Conservation (phyloP, 2,329 filamentous ascomycete species). For the Penicillium sumatraense region DNA sequence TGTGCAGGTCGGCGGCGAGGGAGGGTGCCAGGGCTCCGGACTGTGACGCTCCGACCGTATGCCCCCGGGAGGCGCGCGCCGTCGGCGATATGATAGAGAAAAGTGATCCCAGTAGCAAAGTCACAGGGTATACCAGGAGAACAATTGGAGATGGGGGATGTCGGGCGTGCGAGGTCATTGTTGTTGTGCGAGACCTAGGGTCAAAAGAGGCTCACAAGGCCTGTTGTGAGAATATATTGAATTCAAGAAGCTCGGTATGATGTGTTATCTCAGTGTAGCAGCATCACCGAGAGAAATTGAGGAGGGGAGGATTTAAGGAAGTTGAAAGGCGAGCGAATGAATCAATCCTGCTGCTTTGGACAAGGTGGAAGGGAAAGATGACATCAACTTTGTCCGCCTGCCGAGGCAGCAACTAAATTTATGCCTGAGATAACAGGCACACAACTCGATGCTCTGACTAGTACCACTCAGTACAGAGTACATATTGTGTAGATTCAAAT, state of each 20-base stretch:
- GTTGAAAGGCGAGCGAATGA: neutral
- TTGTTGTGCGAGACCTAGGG: constrained; percentile 5
- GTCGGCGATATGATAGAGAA: constrained; percentile 79
- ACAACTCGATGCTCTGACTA: neutral
- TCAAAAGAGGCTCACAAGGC: neutral
- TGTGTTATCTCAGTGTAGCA: neutral
- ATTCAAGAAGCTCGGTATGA: neutral
- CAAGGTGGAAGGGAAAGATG: constrained; percentile 9
- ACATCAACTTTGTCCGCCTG: constrained; percentile 17
- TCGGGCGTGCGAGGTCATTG: constrained; percentile 24
- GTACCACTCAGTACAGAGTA: too few species aligned
- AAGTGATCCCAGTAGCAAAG: constrained; percentile 79
- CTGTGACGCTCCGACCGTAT: constrained; percentile 39
- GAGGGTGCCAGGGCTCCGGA: constrained; percentile 52
- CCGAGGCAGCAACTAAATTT: constrained; percentile 13
- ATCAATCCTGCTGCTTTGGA: neutral
- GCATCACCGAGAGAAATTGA: constrained; percentile 3
- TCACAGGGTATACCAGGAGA: constrained; percentile 73
- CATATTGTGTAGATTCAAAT: too few species aligned
- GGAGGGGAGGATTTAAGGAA: constrained; percentile 4
- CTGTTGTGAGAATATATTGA: neutral
- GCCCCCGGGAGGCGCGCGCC: constrained; percentile 53
- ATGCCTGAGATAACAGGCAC: neutral
- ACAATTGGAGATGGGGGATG: constrained; percentile 57
- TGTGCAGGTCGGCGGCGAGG: constrained; percentile 34